A percentile compares a stretch with the other conserved stretches of the same genome.
Evolutionary conservation across 1,284 basidiomycete genomes (phyloP).

Genomic region (Heterobasidion annosum): DNA sequence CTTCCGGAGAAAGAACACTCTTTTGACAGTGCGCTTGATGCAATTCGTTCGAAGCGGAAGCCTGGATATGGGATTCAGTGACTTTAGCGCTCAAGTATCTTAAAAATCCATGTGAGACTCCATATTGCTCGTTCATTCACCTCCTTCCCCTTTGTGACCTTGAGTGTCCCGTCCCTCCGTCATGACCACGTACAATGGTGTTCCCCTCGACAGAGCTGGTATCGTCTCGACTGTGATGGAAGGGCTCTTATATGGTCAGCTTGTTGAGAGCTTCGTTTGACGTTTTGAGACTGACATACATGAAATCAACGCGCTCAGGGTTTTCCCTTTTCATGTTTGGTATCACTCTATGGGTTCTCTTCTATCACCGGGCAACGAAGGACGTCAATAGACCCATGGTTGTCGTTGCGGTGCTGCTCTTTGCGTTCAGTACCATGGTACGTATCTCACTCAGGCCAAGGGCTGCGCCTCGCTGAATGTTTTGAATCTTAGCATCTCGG

Average conservation of each 20-base stretch:
- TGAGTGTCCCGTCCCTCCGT: not conserved
- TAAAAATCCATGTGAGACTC: no score
- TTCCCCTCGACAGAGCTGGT: conserved; percentile 9
- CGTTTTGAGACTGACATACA: not conserved
- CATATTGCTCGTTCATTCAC: no score
- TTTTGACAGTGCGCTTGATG: no score
- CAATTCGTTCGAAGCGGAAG: no score
- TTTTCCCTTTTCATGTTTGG: conserved; percentile 19
- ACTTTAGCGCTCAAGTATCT: no score
- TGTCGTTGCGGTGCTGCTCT: conserved; percentile 9
- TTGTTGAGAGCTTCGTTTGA: not conserved
- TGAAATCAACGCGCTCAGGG: conserved; percentile 10
- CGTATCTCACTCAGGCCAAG: not conserved
- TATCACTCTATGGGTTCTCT: conserved; percentile 18
- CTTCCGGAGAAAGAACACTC: no score
- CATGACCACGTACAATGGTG: not conserved
- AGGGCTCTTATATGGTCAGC: conserved; percentile 18
- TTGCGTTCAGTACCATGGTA: conserved; percentile 17
- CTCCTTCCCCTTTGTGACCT: no score
- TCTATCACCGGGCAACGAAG: conserved; percentile 11
- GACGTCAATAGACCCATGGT: conserved; percentile 13
- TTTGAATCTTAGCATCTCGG: conserved; percentile 14
- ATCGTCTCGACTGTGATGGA: conserved; percentile 17
- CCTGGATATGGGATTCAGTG: not conserved
- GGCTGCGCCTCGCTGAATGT: not conserved